Percentiles rank a stretch among this genome's conserved stretches.
Conservation (phyloP, 2,329 filamentous ascomycete species). For the Alternaria ethzedia region DNA sequence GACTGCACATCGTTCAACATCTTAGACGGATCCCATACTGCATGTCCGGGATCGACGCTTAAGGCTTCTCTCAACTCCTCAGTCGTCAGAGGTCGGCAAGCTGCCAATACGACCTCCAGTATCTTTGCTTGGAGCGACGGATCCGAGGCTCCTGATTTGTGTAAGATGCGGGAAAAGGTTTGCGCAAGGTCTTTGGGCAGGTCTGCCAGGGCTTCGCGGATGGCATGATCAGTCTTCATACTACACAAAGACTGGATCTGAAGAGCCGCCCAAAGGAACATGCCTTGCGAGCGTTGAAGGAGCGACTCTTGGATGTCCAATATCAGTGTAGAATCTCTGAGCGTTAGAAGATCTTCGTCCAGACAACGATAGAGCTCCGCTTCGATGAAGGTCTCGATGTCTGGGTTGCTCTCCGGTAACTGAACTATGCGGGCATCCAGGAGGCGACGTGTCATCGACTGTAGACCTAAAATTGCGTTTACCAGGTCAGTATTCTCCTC, state of each 20-base stretch:
- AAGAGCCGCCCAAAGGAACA: slow-evolving; percentile 36
- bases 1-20: slow-evolving; percentile 23
- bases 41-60: slow-evolving; percentile 45
- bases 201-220: slow-evolving; percentile 34
- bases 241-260: slow-evolving; percentile 36
- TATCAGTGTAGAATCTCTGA: slow-evolving; percentile 35
- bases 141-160: slow-evolving; percentile 1
- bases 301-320: slow-evolving; percentile 34
- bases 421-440: slow-evolving; percentile 3
- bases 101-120: slow-evolving; percentile 42
- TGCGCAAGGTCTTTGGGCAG: slow-evolving; percentile 25
- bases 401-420: slow-evolving; percentile 29
- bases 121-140: slow-evolving; percentile 27
- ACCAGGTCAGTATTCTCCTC: too few relatives aligned
- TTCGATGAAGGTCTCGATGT: slow-evolving; percentile 35
- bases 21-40: slow-evolving; percentile 17
- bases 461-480: background rate
- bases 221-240: slow-evolving; percentile 46
- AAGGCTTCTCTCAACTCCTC: slow-evolving; percentile 51
- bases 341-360: slow-evolving; percentile 10
- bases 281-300: slow-evolving; percentile 25
- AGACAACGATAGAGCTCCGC: slow-evolving; percentile 33
- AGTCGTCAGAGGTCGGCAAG: slow-evolving; percentile 37
- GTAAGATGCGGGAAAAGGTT: slow-evolving; percentile 10
- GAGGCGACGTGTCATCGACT: background rate